Evolutionary conservation across 2,329 filamentous ascomycete genomes (phyloP).

Genomic region (Triangularia setosa): DNA sequence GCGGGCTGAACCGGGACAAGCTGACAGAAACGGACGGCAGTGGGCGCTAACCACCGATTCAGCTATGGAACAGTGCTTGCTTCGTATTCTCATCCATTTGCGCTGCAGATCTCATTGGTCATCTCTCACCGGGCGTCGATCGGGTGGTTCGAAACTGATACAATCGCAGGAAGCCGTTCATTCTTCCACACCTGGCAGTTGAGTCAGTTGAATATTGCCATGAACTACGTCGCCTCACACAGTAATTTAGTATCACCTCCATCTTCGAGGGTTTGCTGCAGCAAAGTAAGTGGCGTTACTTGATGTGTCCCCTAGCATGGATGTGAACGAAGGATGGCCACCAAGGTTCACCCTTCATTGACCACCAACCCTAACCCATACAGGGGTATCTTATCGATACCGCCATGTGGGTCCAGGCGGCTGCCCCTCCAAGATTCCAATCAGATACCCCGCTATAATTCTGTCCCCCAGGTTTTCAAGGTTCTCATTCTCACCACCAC

Average conservation of each 20-base stretch:
- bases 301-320: neutral
- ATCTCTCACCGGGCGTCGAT: neutral
- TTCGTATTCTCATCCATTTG: neutral
- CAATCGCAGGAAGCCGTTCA: neutral
- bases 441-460: conserved; percentile 14
- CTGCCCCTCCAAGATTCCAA: neutral
- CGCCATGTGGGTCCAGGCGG: neutral
- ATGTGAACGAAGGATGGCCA: neutral
- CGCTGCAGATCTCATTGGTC: neutral
- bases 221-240: neutral
- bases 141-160: neutral
- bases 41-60: neutral
- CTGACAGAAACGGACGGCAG: neutral
- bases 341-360: neutral
- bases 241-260: neutral
- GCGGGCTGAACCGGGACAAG: neutral
- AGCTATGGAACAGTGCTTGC: neutral
- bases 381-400: neutral
- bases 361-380: neutral
- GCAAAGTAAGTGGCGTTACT: neutral
- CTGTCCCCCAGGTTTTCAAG: conserved; percentile 1
- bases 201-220: neutral
- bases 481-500: neutral
- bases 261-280: neutral
- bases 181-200: neutral